Evolutionary conservation across 2,329 filamentous ascomycete genomes (phyloP), one percentile per base, ranked within the genome.

Genomic region (Cercospora canescens): DNA sequence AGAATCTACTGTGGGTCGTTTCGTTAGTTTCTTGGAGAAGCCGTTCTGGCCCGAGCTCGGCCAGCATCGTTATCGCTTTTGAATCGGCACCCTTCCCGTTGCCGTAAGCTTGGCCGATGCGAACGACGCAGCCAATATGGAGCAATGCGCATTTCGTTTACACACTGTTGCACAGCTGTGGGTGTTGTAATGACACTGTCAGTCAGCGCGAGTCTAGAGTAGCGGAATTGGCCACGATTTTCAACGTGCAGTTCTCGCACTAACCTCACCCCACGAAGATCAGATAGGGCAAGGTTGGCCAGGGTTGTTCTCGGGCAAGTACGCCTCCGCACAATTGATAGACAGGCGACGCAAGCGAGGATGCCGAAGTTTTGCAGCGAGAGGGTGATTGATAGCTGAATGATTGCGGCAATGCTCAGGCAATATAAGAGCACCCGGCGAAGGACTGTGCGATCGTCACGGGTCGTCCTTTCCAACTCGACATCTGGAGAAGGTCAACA

Each of bases 31-130:
- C 52, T 56, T 56, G 30, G 52, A 35, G 52, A 34, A 24, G 52
- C 28, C 52, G 28, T 56, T 32, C 52, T 56, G 28, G 52, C 30
- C 52, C 52, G 52, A 56, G 32, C 52, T 56, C 32, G 28, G 52
- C 52, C 28, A 30, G 14, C 52, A 24, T 56, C 52, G 52, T 56
- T 56, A 32, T 56, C 52, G 52, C 52, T 56, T 56, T 56, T 48
- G 12, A n/a, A 8, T 56, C 52, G 52, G 52, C 28, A 35, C 28
- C 52, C 52, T 56, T 56, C 52, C 32, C 52, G 35, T 56, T 56
- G 52, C 28, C 52, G 52, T 56, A 56, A 32, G 52, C 32, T 34
- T 35, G 52, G 28, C 52, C 52, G 52, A 32, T 56, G 32, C 52
- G n/a, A 35, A 56, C 52, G 52, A 34, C 6, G 28, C 52, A 35